Conservation (phyloP, 345 rosid genomes). For the Ceriops zippeliana region DNA sequence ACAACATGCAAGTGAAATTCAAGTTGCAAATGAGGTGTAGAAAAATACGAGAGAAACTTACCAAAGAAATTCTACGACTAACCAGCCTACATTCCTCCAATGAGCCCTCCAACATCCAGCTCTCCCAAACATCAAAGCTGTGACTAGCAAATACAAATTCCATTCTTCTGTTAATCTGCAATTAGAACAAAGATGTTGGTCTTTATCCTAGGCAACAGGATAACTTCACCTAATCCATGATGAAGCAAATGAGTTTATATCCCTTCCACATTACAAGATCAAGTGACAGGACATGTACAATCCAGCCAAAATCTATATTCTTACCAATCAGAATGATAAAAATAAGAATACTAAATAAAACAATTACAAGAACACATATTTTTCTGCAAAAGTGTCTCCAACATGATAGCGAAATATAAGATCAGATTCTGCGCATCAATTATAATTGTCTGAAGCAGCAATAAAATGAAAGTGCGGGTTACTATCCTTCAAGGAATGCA, state of each 20-base stretch:
- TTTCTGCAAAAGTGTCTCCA: neutral
- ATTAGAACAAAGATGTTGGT: conserved; percentile 7
- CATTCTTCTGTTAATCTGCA: conserved; percentile 91
- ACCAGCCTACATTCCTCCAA: conserved; percentile 84
- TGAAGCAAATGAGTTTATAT: neutral
- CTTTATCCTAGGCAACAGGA: conserved; percentile 3
- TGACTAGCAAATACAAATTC: conserved; percentile 98
- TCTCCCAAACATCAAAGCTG: conserved; percentile 99
- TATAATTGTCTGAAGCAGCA: neutral
- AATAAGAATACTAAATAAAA: neutral
- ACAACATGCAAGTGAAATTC: neutral
- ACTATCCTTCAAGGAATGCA: neutral
- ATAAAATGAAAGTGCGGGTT: neutral
- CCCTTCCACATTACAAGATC: neutral
- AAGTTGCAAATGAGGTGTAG: neutral
- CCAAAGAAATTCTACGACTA: conserved; percentile 79
- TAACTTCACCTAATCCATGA: neutral
- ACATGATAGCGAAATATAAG: neutral
- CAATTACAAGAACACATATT: neutral
- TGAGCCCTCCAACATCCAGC: conserved; percentile 92
- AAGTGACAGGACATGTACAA: no score
- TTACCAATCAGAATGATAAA: neutral
- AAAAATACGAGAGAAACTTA: conserved; percentile 24
- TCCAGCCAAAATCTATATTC: no score
- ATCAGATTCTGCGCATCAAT: neutral